Evolutionary conservation across 495 filamentous ascomycete species (phyloP), one percentile per base, ranked within the genome.

Genomic region (Lophiostoma macrostomum): DNA sequence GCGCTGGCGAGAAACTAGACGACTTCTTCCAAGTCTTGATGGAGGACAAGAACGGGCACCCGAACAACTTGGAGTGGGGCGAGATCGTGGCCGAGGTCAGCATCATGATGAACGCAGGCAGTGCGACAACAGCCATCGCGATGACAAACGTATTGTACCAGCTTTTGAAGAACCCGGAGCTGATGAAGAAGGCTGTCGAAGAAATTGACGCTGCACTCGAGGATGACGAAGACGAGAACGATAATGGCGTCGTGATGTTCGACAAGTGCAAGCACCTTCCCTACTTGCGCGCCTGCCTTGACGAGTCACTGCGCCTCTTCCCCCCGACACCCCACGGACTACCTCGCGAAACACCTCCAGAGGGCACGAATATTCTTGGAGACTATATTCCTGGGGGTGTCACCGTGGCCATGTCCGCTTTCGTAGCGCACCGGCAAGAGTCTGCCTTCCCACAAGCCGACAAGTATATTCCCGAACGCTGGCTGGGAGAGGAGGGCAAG

Each of bases 21-120:
- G 78, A 81, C 52, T 81, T 82, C 64, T 80, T 81, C 68, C 62
- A 70, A 27, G 69, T 72, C 2, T 54, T 80, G n/a, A 76, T 80
- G 75, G 72, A 79, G 32, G 75, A 76, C 58, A 80, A 78, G 59
- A 67, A 62, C 30, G 71, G 69, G 0, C 36, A 24, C 7, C 55
- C 61, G 3, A 65, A 69, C 38, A 60, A 61, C 55, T 66, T 65
- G 39, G 53, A 59, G 16, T 62, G 48, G 53, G 65, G 65, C 28
- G 65, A 68, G 41, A 64, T 66, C 27, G 47, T 61, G 1, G 65
- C 65, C 5, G 65, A 68, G 40, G 47, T 66, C 18, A 40, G 13
- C 29, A 68, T 66, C 35, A 68, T 68, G 65, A 51, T 65, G 63
- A 63, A 65, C 50, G 64, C 62, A 18, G 64, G 64, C 31, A 41